Evolutionary conservation across 257 asterid genomes (phyloP), one percentile per base, ranked within the genome.

Genomic region (Thymus mandschuricus): DNA sequence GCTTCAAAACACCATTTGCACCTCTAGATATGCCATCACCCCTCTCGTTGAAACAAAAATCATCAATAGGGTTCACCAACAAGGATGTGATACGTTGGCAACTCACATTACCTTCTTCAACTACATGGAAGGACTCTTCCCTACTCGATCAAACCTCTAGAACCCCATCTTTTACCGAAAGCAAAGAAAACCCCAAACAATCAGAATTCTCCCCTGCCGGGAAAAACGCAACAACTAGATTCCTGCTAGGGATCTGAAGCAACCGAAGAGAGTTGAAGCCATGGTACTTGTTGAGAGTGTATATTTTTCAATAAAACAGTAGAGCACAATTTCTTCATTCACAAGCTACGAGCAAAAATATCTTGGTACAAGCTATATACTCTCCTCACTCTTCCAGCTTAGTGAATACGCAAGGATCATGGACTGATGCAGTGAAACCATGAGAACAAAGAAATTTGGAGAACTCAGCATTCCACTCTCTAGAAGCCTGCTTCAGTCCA

Each of bases 171-270:
- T 79, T 62, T 4, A 68, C 29, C 13, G 76, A 60, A 8, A 89
- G 76, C 60, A 86, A 51, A 15, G 85, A 69, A 76, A 76, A 85
- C n/a, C 95, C 98, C 48, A 91, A 85, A 51, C 52, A 67, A 56
- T 86, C 94, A 62, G 77, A 82, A 70, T 89, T 93, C 31, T 89
- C 88, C 5, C 96, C 95, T 0, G 86, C 66, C 2, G 96, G 96
- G 60, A 84, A 89, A 75, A 93, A 81, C 6, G 54, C 91, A 34
- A 85, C 27, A 34, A 79, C 38, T 13, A 68, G 69, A 11, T 68
- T 75, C 46, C 64, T 70, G 35, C 58, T 50, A 8, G 86, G 80
- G 38, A 76, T 64, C 27, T 61, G 87, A 60, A 92, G 88, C 82
- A 85, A 28, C 38, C 84, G 92, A 41, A 91, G 85, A 58, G 85